A percentile compares a stretch with the other conserved stretches of the same genome.
Evolutionary conservation across 768 basidiomycete genomes (phyloP).

Genomic region (Phylloporus arenicola): DNA sequence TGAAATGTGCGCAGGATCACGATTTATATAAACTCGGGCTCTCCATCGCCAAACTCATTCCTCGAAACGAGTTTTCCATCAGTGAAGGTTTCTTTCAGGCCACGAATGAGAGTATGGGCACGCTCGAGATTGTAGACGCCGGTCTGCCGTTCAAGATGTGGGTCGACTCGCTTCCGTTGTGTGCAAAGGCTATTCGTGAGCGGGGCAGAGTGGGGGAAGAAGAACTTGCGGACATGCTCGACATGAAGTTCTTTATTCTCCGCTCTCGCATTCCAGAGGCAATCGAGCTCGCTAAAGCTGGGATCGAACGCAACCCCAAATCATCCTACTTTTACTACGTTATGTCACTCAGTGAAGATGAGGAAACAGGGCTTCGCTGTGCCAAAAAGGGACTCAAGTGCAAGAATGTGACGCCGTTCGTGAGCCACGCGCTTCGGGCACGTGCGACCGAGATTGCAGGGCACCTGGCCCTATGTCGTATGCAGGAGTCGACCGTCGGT

Average conservation of each 20-base stretch:
- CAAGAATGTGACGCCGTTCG: conserved; percentile 48
- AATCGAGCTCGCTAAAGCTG: conserved; percentile 38
- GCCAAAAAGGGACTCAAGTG: conserved; percentile 64
- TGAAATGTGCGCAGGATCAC: conserved; percentile 39
- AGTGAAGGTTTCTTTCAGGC: conserved; percentile 47
- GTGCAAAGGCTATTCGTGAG: conserved; percentile 48
- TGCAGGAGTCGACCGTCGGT: conserved; percentile 36
- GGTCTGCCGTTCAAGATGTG: conserved; percentile 57
- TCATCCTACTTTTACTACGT: conserved; percentile 58
- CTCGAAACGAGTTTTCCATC: conserved; percentile 54
- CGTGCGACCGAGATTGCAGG: conserved; percentile 57
- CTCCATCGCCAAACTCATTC: conserved; percentile 43
- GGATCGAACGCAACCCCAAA: conserved; percentile 47
- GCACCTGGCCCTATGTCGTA: conserved; percentile 43
- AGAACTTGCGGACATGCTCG: conserved; percentile 55
- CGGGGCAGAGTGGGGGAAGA: conserved; percentile 36
- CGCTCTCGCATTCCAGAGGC: conserved; percentile 44
- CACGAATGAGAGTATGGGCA: conserved; percentile 39
- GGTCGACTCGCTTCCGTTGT: conserved; percentile 51
- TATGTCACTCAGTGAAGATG: conserved; percentile 46
- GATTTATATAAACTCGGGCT: conserved; percentile 49
- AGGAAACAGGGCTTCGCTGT: conserved; percentile 45
- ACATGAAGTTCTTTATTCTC: conserved; percentile 54
- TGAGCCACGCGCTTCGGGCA: conserved; percentile 52
- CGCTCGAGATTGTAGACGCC: conserved; percentile 34